Base-by-base conservation (phyloP, 1,284 basidiomycete species). In the Ustilago trichophora region DNA sequence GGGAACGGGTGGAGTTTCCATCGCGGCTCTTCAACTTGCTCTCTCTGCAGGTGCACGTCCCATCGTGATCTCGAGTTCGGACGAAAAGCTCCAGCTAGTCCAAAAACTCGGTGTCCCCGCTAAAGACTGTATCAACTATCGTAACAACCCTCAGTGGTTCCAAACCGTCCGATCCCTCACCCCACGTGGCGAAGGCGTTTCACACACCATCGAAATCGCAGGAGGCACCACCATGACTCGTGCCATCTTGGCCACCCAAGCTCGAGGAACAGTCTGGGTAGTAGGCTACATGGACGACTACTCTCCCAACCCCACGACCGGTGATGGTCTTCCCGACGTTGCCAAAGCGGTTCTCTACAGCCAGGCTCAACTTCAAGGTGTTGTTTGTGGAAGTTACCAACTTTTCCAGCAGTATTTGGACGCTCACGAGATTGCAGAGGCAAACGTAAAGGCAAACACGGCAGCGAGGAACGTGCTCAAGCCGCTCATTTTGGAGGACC, bases 241-340 rank as follows among this genome's bases (percentile, higher is more conserved):
- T 1, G 56, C 67, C 7, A 36, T 66, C 1, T 25, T 60, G 4
- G 33, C 52, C n/a, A 60, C 62, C n/a, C 56, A 55, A 24, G n/a
- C 52, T 9, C 50, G 50, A 41, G 67, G 67, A 1, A 38, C 16
- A 19, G 33, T 66, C 15, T 66, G 57, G 63, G 47, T 62, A 25
- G 68, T 71, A 3, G 68, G 68, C 18, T 71, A 66, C 44, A 53
- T 66, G 50, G 63, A 71, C 35, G 68, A 71, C 42, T 71, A 62
- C 54, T 16, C 51, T 18, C 11, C 41, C 10, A n/a, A 37, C 16
- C 29, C 21, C 11, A 21, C 24, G 1, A 13, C 24, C 4, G 45
- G 53, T n/a, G 22, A 45, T 2, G 48, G 37, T 1, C 22, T 64
- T 0, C 58, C 53, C 6, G 60, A 69, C 19, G 35, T 32, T 1